phyloP scores from a whole-genome alignment of 2,329 filamentous ascomycete species.

The Cordyceps farinosa region DNA sequence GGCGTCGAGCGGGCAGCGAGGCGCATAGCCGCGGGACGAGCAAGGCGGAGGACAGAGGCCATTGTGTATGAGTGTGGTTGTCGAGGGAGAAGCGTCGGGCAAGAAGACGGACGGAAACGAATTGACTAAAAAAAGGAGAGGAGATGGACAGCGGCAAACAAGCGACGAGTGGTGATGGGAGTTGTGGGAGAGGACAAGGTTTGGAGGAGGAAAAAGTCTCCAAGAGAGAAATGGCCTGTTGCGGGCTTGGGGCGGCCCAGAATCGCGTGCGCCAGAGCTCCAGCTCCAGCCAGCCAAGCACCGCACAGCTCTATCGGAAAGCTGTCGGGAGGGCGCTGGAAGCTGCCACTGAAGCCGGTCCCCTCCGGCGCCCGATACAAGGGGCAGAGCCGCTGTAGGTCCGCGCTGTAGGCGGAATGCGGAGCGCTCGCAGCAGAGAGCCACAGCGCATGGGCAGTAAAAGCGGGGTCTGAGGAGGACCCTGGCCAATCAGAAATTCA shows the following conservation, averaged over 20 bases:
- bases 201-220: slow-evolving; percentile 7
- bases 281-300: neutral
- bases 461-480: neutral
- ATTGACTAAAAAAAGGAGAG: neutral
- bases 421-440: neutral
- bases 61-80: slow-evolving; percentile 36
- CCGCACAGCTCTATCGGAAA: neutral
- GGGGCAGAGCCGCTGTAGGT: neutral
- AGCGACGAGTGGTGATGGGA: neutral
- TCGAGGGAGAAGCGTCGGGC: slow-evolving; percentile 5
- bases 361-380: slow-evolving; percentile 6
- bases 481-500: slow-evolving; percentile 6
- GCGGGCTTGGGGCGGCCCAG: slow-evolving; percentile 12
- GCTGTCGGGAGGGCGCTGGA: neutral
- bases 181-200: slow-evolving; percentile 14
- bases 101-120: slow-evolving; percentile 1
- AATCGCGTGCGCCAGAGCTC: neutral
- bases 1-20: slow-evolving; percentile 35
- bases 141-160: neutral
- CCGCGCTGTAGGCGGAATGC: neutral
- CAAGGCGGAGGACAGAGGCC: slow-evolving; percentile 57
- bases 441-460: neutral
- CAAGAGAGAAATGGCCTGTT: slow-evolving; percentile 13
- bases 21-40: slow-evolving; percentile 43
- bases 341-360: slow-evolving; percentile 4